Base-by-base conservation (phyloP, 495 filamentous ascomycete genomes). In the Trichoderma gamsii region DNA sequence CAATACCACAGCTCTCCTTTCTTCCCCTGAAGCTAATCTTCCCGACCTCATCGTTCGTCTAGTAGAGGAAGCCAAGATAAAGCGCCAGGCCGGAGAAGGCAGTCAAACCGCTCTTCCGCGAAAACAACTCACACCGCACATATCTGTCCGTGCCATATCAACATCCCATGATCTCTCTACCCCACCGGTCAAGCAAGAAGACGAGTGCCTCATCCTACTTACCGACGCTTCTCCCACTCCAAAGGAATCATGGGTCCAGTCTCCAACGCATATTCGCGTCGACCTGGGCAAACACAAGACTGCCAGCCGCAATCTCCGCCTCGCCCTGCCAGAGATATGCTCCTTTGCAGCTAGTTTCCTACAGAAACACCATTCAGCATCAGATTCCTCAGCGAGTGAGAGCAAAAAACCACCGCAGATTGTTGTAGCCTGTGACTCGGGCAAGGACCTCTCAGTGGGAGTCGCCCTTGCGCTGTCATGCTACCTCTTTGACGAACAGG, bases 221-320 rank as follows among this genome's bases (percentile, higher is more conserved):
- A 43, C 71, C 18, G 74, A 81, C 0, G 76, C 74, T 38, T 38
- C 35, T 29, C 69, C 71, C 23, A 82, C 76, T 4, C 73, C 76
- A 13, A 68, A 70, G n/a, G 66, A 59, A 18, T 66, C 69, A 13
- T 81, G 74, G 81, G 56, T 73, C 12, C 77, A 76, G 67, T 76
- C 73, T 9, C 51, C 73, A 15, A 71, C 72, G 29, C 72, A 74
- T n/a, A 75, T 96, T 56, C 84, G 88, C 67, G 84, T 95, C 9
- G 84, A 84, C 3, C 82, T 91, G 70, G 83, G 83, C 6, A 84
- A 84, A 46, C 82, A 81, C 21, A 97, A 96, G 73, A 70, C 86
- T 51, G 92, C 91, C 0, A 90, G 89, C 74, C 85, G 91, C n/a
- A 84, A 88, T 72, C 79, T 97, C 44, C 86, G 92, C 15, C 77